These are phyloP conservation scores for Pseudopithomyces chartarum DNA, from an alignment of 2,329 filamentous ascomycete species.

Conservation along the genomic window DNA sequence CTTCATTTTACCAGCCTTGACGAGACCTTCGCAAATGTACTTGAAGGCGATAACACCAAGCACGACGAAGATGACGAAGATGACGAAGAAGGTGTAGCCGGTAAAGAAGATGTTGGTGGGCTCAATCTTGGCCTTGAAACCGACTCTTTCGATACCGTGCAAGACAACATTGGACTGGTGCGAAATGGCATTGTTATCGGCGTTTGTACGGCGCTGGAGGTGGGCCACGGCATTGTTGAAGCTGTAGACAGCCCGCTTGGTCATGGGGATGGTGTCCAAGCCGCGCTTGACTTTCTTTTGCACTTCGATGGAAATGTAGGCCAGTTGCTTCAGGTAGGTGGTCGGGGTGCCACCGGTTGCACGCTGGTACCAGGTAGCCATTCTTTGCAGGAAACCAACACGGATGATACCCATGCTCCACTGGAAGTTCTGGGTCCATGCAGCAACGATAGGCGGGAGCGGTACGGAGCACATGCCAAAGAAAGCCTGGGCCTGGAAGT, in stretches of 20 bases:
- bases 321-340: conserved; percentile 74
- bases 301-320: conserved; percentile 80
- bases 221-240: conserved; percentile 25
- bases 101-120: conserved; percentile 93
- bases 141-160: conserved; percentile 85
- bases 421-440: conserved; percentile 97
- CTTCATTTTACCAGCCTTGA: conserved; percentile 78
- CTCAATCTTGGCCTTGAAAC: conserved; percentile 84
- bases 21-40: conserved; percentile 74
- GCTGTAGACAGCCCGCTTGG: conserved; percentile 35
- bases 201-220: conserved; percentile 52
- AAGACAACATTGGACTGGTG: conserved; percentile 57
- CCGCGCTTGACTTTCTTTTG: conserved; percentile 70
- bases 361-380: conserved; percentile 95
- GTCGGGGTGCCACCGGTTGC: conserved; percentile 86
- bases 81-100: conserved; percentile 83
- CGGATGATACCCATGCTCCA: conserved; percentile 98
- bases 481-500: conserved; percentile 94
- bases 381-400: conserved; percentile 82
- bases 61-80: conserved; percentile 78
- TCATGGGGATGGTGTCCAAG: conserved; percentile 1
- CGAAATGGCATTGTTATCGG: conserved; percentile 46
- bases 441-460: conserved; percentile 83
- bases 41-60: conserved; percentile 80
- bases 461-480: conserved; percentile 81